A percentile compares a stretch with the other conserved stretches of the same genome.
These are phyloP conservation scores for Lobosporangium transversale DNA, from an alignment of 192 early-diverging fungal genomes.

Conservation along the genomic window DNA sequence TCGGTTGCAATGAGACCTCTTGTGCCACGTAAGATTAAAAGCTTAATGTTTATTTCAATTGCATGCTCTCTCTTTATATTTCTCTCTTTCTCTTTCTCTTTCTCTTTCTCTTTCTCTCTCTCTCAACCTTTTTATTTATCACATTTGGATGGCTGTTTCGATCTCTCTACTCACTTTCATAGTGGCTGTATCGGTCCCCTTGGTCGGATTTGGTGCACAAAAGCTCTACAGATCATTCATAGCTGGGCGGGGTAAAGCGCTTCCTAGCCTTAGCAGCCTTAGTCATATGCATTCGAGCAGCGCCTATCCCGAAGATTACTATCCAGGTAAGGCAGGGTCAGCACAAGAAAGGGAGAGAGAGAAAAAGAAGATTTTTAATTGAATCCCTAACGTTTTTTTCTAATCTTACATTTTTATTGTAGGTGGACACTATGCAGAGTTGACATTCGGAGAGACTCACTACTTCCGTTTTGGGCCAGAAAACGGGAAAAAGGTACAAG, in stretches of 20 bases:
- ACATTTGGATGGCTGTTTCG: constrained; percentile 16
- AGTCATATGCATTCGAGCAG: not conserved
- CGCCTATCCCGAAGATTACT: constrained; percentile 46
- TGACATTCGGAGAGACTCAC: constrained; percentile 46
- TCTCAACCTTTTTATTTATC: not conserved
- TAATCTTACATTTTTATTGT: not conserved
- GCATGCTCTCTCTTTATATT: not conserved
- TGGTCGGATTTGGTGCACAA: constrained; percentile 17
- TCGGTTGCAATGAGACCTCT: no score
- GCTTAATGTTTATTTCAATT: no score
- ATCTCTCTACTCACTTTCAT: constrained; percentile 1
- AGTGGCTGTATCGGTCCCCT: constrained; percentile 8
- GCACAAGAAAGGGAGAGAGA: not conserved
- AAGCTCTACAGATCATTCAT: constrained; percentile 18
- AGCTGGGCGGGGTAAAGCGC: constrained; percentile 8
- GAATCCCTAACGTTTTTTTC: not conserved
- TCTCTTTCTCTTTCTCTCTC: not conserved
- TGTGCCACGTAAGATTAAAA: no score
- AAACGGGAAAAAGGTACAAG: constrained; percentile 48
- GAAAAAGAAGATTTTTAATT: not conserved
- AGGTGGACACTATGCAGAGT: constrained; percentile 46
- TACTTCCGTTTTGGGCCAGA: constrained; percentile 52
- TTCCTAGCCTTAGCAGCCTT: constrained; percentile 24
- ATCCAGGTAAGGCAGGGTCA: no score
- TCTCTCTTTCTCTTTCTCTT: not conserved